Percentiles rank a stretch among this genome's conserved stretches.
phyloP scores from a whole-genome alignment of 2,329 filamentous ascomycete species.

The Aureobasidium lini region DNA sequence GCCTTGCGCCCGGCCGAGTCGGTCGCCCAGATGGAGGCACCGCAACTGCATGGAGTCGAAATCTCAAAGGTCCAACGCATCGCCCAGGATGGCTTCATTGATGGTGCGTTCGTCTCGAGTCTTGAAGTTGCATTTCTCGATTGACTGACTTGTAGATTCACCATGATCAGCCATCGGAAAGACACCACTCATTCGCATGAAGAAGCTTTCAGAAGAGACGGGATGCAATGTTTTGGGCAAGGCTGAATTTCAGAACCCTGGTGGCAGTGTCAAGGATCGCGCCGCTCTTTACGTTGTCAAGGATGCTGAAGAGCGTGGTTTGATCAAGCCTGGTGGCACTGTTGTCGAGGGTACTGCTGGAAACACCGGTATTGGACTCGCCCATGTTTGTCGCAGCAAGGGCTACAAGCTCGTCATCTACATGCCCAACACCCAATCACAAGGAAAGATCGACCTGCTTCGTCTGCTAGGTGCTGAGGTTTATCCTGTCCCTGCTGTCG shows the following conservation, averaged over 20 bases:
- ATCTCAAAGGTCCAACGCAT: slow-evolving; percentile 75
- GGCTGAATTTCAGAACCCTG: slow-evolving; percentile 97
- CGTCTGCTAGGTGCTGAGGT: slow-evolving; percentile 89
- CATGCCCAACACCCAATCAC: slow-evolving; percentile 98
- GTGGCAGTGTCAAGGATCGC: slow-evolving; percentile 91
- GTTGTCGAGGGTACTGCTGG: slow-evolving; percentile 96
- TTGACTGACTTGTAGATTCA: slow-evolving; percentile 13
- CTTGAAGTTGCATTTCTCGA: neutral
- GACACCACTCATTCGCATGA: slow-evolving; percentile 86
- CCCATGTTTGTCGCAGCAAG: slow-evolving; percentile 85
- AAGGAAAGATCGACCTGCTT: slow-evolving; percentile 93
- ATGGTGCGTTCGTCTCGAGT: slow-evolving; percentile 52
- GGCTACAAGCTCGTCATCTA: slow-evolving; percentile 97
- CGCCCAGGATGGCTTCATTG: slow-evolving; percentile 65
- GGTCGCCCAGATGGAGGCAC: slow-evolving; percentile 41
- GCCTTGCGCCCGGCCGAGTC: slow-evolving; percentile 47
- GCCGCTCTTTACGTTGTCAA: slow-evolving; percentile 90
- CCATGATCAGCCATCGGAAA: slow-evolving; percentile 78
- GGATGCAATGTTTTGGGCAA: slow-evolving; percentile 94
- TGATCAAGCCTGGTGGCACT: slow-evolving; percentile 78
- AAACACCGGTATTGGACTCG: slow-evolving; percentile 95
- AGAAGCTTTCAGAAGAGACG: slow-evolving; percentile 79
- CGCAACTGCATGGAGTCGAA: slow-evolving; percentile 42
- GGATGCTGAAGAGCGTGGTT: slow-evolving; percentile 82
- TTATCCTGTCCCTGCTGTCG: slow-evolving; percentile 88